A percentile compares a stretch with the other conserved stretches of the same genome.
Evolutionary conservation across 2,329 filamentous ascomycete genomes (phyloP).

Genomic region (Colletotrichum sublineola): DNA sequence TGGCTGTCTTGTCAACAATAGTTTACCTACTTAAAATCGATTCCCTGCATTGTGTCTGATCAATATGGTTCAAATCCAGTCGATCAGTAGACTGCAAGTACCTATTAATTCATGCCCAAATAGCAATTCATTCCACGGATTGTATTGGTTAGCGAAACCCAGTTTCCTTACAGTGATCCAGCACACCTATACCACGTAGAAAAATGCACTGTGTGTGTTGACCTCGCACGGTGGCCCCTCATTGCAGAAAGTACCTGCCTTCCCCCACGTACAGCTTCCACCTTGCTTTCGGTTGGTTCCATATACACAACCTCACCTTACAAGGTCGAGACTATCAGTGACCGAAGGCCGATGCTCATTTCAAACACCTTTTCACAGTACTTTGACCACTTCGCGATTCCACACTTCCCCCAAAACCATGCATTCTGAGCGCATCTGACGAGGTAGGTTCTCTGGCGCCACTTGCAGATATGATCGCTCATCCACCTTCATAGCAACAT

Average conservation of each 20-base stretch:
- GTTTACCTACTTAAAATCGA: not conserved
- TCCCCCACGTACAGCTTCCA: constrained; percentile 33
- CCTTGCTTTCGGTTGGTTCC: constrained; percentile 23
- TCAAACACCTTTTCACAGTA: not conserved
- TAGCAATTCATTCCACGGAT: constrained; percentile 20
- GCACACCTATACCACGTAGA: not conserved
- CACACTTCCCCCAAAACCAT: constrained; percentile 7
- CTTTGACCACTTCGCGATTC: not conserved
- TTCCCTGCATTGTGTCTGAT: not conserved
- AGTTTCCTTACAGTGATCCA: constrained; percentile 20
- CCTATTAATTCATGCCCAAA: not conserved
- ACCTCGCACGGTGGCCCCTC: constrained; percentile 34
- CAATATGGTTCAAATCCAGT: too few relatives aligned
- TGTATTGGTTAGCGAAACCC: not conserved
- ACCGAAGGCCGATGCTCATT: constrained; percentile 4
- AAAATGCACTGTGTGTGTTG: not conserved
- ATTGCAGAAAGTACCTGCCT: constrained; percentile 20
- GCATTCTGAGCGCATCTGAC: constrained; percentile 16
- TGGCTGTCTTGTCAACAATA: not conserved
- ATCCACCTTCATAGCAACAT: constrained; percentile 26
- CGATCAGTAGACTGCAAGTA: not conserved
- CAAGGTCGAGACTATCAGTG: constrained; percentile 21
- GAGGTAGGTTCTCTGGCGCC: constrained; percentile 19
- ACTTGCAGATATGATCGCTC: constrained; percentile 26
- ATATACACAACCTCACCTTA: constrained; percentile 13